These are phyloP conservation scores for Capronia americana DNA, from an alignment of 2,329 filamentous ascomycete species.

Conservation along the genomic window DNA sequence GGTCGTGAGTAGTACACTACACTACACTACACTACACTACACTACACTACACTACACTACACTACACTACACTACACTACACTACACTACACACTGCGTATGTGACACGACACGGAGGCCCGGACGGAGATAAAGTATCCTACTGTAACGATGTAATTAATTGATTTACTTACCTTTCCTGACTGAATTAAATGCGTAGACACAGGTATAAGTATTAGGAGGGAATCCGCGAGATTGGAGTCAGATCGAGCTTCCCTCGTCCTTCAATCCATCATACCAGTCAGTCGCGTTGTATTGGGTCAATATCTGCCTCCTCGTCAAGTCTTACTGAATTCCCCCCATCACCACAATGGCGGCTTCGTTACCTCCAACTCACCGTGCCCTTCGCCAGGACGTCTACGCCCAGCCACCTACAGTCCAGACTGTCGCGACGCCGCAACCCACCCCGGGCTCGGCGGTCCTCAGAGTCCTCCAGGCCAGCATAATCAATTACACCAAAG, in stretches of 20 bases:
- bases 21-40: too few relatives aligned
- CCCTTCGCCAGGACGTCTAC: constrained; percentile 30
- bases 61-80: too few relatives aligned
- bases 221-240: not conserved
- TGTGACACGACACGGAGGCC: not conserved
- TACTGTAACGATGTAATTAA: too few relatives aligned
- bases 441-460: constrained; percentile 49
- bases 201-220: not conserved
- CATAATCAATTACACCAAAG: constrained; percentile 42
- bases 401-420: constrained; percentile 24
- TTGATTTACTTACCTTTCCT: not conserved
- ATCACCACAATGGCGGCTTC: constrained; percentile 7
- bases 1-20: too few relatives aligned
- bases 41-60: too few relatives aligned
- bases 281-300: not conserved
- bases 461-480: constrained; percentile 48
- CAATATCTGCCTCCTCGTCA: not conserved
- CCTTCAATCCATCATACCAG: not conserved
- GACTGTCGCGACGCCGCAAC: constrained; percentile 38
- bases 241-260: not conserved
- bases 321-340: not conserved
- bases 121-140: constrained; percentile 3
- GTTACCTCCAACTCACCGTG: constrained; percentile 23
- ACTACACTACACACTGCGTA: too few relatives aligned
- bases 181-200: not conserved